A percentile compares a stretch with the other conserved stretches of the same genome.
Conservation (phyloP, 768 basidiomycete species). For the Chalciporus pseudorubinellus region DNA sequence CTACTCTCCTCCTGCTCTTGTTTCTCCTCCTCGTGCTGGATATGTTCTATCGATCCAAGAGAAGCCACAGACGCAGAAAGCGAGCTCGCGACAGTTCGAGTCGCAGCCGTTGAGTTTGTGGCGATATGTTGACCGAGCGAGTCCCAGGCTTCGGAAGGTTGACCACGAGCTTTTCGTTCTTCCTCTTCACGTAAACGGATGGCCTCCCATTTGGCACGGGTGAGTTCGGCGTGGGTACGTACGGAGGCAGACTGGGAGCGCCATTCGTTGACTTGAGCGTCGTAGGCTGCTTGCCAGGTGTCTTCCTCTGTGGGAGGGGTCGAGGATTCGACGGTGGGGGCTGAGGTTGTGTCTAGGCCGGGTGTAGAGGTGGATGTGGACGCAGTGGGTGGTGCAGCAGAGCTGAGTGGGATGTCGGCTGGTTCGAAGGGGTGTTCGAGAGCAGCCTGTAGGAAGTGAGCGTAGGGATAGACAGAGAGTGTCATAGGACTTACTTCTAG, state of each 20-base stretch:
- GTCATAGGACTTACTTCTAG: conserved; percentile 15
- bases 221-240: conserved; percentile 71
- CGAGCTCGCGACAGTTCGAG: conserved; percentile 15
- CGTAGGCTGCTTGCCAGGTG: conserved; percentile 66
- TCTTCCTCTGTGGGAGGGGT: conserved; percentile 33
- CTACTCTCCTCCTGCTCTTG: conserved; percentile 26
- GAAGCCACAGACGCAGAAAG: conserved; percentile 20
- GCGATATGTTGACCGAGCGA: conserved; percentile 30
- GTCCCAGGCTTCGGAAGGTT: conserved; percentile 21
- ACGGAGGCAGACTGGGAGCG: conserved; percentile 68
- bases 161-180: conserved; percentile 40
- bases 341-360: background rate
- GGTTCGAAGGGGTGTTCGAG: conserved; percentile 29
- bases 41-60: conserved; percentile 16
- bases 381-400: background rate
- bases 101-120: conserved; percentile 16
- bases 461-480: background rate
- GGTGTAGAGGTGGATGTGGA: background rate
- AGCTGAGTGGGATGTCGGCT: conserved; percentile 17
- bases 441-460: conserved; percentile 16
- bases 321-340: too few species aligned
- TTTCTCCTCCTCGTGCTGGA: conserved; percentile 13
- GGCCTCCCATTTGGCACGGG: conserved; percentile 69
- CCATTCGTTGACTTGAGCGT: conserved; percentile 68
- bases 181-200: conserved; percentile 45